Conservation (phyloP, 208 protist species). For the Angomonas deanei region DNA sequence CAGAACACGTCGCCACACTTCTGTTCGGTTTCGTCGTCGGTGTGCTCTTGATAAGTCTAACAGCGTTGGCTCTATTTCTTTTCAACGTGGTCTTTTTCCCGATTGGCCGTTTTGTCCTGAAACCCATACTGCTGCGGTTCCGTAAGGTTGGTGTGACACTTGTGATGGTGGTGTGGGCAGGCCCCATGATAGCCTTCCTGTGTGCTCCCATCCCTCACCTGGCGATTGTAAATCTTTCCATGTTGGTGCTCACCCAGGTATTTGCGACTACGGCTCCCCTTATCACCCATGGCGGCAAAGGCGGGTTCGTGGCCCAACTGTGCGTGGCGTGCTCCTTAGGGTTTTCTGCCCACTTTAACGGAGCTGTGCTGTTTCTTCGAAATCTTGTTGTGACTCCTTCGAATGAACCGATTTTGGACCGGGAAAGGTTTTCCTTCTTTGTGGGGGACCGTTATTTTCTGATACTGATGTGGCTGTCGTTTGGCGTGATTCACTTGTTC, state of each 20-base stretch:
- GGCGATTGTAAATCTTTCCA: conserved; percentile 28
- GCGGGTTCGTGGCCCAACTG: conserved; percentile 18
- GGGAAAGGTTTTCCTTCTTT: too few relatives aligned
- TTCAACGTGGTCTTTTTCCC: conserved; percentile 12
- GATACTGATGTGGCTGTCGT: not conserved
- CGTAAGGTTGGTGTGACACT: conserved; percentile 5
- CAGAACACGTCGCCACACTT: conserved; percentile 47
- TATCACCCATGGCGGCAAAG: conserved; percentile 15
- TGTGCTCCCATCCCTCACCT: conserved; percentile 34
- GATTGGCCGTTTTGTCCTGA: conserved; percentile 18
- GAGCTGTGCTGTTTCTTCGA: conserved; percentile 44
- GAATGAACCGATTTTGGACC: not conserved
- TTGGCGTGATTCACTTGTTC: not conserved
- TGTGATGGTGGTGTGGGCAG: conserved; percentile 29
- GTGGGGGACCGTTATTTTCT: not conserved
- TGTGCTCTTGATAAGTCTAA: conserved; percentile 17
- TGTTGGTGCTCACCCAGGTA: conserved; percentile 20
- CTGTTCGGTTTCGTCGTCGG: conserved; percentile 37
- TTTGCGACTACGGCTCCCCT: conserved; percentile 36
- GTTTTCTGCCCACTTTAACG: conserved; percentile 63
- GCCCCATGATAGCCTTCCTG: conserved; percentile 31
- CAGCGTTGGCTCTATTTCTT: conserved; percentile 11
- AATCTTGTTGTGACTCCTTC: conserved; percentile 46
- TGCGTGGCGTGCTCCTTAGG: conserved; percentile 6
- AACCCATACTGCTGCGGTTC: conserved; percentile 14